These are phyloP conservation scores for Ustilago trichophora DNA, from an alignment of 1,284 basidiomycete species.

Conservation along the genomic window DNA sequence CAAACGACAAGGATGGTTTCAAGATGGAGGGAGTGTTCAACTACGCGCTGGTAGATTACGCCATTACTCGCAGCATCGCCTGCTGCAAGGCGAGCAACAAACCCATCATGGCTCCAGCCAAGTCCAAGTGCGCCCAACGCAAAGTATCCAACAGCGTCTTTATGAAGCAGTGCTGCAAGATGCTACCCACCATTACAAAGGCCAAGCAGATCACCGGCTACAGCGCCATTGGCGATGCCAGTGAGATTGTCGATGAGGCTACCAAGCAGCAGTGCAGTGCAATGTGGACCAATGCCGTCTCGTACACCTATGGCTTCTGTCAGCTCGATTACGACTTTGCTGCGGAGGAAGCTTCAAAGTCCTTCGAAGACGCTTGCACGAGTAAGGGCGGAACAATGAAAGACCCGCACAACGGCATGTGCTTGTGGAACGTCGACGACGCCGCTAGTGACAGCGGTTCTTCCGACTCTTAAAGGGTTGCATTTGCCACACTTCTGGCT, in stretches of 20 bases:
- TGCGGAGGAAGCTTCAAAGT: slow-evolving; percentile 10
- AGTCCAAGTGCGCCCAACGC: slow-evolving; percentile 31
- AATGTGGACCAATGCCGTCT: slow-evolving; percentile 27
- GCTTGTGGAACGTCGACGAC: slow-evolving; percentile 37
- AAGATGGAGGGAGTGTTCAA: slow-evolving; percentile 22
- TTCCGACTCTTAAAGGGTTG: too few species aligned
- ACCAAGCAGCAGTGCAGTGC: slow-evolving; percentile 28
- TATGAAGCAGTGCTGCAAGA: slow-evolving; percentile 26
- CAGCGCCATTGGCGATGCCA: slow-evolving; percentile 14
- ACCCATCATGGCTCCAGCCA: slow-evolving; percentile 17
- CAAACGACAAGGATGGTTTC: slow-evolving; percentile 34
- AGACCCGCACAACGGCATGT: slow-evolving; percentile 20
- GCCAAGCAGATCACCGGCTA: slow-evolving; percentile 16
- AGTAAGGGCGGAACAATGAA: slow-evolving; percentile 24
- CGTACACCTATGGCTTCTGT: slow-evolving; percentile 36
- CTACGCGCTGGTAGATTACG: slow-evolving; percentile 30
- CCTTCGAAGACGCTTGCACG: slow-evolving; percentile 20
- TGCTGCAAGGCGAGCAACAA: slow-evolving; percentile 18
- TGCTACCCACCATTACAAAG: slow-evolving; percentile 18
- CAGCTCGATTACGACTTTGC: slow-evolving; percentile 25
- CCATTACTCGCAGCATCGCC: slow-evolving; percentile 19
- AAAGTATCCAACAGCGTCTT: slow-evolving; percentile 12
- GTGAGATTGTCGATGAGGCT: slow-evolving; percentile 24
- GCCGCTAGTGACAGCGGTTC: slow-evolving; percentile 9
- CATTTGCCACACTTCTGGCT: too few species aligned